Conservation (phyloP, 192 early-diverging fungal species). For the Geranomyces michiganensis region DNA sequence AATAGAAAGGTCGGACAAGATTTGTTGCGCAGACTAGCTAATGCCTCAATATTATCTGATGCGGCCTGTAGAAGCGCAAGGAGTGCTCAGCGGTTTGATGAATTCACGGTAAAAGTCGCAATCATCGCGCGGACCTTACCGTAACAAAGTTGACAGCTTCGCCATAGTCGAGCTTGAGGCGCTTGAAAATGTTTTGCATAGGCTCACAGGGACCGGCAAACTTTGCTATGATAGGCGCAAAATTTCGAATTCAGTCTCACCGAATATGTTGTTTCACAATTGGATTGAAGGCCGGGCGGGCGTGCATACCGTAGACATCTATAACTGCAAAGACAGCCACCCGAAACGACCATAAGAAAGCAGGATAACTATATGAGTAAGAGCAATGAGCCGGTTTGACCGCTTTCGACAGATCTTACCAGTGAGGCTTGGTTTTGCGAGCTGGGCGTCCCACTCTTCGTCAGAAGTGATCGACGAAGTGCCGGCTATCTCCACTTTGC, state of each 20-base stretch:
- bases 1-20: constrained; percentile 65
- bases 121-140: constrained; percentile 16
- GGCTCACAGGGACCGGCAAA: constrained; percentile 66
- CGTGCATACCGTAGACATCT: constrained; percentile 49
- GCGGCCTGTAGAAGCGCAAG: constrained; percentile 54
- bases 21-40: constrained; percentile 55
- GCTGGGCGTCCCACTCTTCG: constrained; percentile 47
- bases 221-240: constrained; percentile 43
- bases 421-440: constrained; percentile 40
- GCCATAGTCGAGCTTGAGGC: constrained; percentile 58
- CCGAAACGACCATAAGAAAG: too few relatives aligned
- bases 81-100: too few relatives aligned
- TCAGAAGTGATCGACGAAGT: constrained; percentile 27
- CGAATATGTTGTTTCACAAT: too few relatives aligned
- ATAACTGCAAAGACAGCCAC: constrained; percentile 40
- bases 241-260: neutral
- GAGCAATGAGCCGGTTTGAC: neutral
- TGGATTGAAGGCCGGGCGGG: too few relatives aligned
- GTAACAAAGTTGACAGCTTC: constrained; percentile 52
- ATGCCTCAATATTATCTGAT: constrained; percentile 49
- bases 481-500: constrained; percentile 35
- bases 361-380: too few relatives aligned
- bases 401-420: neutral
- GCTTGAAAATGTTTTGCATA: constrained; percentile 63
- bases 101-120: neutral